Base-by-base conservation (phyloP, 768 basidiomycete genomes). In the Lactarius sanguifluus region DNA sequence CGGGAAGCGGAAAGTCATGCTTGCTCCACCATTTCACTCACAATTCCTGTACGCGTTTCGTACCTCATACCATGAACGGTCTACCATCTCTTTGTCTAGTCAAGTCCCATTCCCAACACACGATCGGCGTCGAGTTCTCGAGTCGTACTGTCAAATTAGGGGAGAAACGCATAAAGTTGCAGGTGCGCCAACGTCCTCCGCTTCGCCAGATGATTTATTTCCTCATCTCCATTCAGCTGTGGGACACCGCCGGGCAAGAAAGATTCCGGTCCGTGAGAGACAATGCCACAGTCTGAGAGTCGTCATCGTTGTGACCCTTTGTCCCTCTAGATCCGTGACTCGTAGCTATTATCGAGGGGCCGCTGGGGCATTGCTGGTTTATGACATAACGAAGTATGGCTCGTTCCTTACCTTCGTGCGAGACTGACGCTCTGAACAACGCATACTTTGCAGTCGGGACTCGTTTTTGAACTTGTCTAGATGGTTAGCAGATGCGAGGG, bases 161-260 rank as follows among this genome's bases (percentile, higher is more conserved):
- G 60, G 95, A 97, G 81, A 93, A 94, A 79, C 85, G 90, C 70
- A 94, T 97, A 71, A 98, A 97, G 77, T 83, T 98, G 45, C 96
- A 98, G 86, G 95, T 94, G 56, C 69, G 84, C 72, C 16, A 4
- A 9, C 52, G 20, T 60, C 36, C 20, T 45, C 25, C 23, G 10
- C 25, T 56, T 50, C 40, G 12, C 32, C 34, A 61, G 7, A 18
- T 18, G 32, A 47, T 41, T 36, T n/a, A 25, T 16, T 47, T 55
- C 61, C 59, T 65, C 28, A 62, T 38, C 25, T 23, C 38, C 28
- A 30, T 50, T 61, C 56, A 96, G 94, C 79, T 96, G 56, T 98
- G 96, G 96, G 96, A 97, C 76, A 96, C 94, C 25, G 96, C 96
- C 38, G 96, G 96, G 20, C 96, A 98, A 78, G 96, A 97, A 77